Percentiles rank a stretch among this genome's conserved stretches.
Conservation (phyloP, 192 early-diverging fungal species). For the Dissophora ornata region DNA sequence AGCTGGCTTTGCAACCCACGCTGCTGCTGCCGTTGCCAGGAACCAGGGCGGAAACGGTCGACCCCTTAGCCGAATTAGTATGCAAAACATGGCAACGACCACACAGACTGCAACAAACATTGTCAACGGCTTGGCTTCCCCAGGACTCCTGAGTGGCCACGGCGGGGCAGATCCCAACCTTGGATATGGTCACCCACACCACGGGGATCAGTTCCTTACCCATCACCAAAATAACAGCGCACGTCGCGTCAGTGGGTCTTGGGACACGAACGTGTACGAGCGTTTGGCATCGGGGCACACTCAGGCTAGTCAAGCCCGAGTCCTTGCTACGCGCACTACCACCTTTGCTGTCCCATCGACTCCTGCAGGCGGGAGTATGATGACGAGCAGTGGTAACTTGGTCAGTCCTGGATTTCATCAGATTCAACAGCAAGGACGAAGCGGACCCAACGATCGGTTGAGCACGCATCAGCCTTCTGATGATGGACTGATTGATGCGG, state of each 20-base stretch:
- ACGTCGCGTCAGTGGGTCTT: constrained; percentile 42
- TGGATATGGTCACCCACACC: constrained; percentile 6
- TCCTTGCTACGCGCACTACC: constrained; percentile 23
- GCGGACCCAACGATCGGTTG: not conserved
- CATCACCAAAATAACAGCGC: constrained; percentile 45
- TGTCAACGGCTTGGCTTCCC: constrained; percentile 35
- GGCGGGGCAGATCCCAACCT: not conserved
- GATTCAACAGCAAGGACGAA: not conserved
- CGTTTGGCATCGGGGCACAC: constrained; percentile 45
- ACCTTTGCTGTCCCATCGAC: not conserved
- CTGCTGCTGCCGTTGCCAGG: not conserved
- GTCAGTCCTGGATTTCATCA: constrained; percentile 23
- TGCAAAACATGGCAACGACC: constrained; percentile 24
- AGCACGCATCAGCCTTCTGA: constrained; percentile 32
- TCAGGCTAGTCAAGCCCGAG: constrained; percentile 40
- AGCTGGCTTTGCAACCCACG: constrained; percentile 10
- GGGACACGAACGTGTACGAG: constrained; percentile 54
- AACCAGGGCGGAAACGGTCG: constrained; percentile 21
- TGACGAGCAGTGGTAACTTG: constrained; percentile 23
- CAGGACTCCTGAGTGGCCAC: not conserved
- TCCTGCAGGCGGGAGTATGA: constrained; percentile 55
- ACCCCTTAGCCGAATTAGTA: constrained; percentile 35
- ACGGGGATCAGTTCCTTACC: constrained; percentile 23
- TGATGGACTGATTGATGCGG: constrained; percentile 12
- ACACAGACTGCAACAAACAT: constrained; percentile 43